Conservation (phyloP, 2,329 filamentous ascomycete genomes). For the Colletotrichum tofieldiae region DNA sequence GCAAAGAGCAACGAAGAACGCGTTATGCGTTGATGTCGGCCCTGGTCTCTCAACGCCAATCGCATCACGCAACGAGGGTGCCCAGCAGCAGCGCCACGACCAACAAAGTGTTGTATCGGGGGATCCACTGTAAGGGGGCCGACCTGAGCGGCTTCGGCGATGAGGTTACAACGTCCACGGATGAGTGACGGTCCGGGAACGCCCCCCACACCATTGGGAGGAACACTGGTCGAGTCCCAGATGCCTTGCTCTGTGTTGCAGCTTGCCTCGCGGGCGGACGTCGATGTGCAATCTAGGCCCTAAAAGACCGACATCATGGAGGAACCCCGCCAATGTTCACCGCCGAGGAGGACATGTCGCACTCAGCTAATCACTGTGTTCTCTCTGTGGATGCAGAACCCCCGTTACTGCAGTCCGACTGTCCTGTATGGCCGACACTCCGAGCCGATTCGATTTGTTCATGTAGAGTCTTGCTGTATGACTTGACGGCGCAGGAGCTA, state of each 20-base stretch:
- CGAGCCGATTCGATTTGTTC: neutral
- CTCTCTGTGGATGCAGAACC: neutral
- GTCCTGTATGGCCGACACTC: neutral
- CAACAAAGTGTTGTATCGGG: neutral
- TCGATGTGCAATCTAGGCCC: neutral
- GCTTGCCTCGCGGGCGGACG: neutral
- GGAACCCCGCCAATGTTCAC: neutral
- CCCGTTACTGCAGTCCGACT: neutral
- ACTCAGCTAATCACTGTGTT: neutral
- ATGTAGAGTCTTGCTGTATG: neutral
- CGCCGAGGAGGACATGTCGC: constrained; percentile 4
- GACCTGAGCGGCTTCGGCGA: constrained; percentile 8
- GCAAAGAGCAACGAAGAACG: neutral
- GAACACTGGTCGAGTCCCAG: neutral
- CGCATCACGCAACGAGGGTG: constrained; percentile 1
- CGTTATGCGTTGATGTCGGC: neutral
- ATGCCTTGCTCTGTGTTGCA: neutral
- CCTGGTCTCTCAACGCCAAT: constrained; percentile 6
- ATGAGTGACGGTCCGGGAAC: constrained; percentile 33
- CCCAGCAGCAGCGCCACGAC: neutral
- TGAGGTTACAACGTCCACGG: constrained; percentile 38
- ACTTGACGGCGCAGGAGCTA: neutral
- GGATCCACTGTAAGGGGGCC: neutral
- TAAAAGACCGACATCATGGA: neutral
- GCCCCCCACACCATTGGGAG: neutral